Evolutionary conservation across 1,284 basidiomycete species (phyloP).

Genomic region (Malassezia furfur): DNA sequence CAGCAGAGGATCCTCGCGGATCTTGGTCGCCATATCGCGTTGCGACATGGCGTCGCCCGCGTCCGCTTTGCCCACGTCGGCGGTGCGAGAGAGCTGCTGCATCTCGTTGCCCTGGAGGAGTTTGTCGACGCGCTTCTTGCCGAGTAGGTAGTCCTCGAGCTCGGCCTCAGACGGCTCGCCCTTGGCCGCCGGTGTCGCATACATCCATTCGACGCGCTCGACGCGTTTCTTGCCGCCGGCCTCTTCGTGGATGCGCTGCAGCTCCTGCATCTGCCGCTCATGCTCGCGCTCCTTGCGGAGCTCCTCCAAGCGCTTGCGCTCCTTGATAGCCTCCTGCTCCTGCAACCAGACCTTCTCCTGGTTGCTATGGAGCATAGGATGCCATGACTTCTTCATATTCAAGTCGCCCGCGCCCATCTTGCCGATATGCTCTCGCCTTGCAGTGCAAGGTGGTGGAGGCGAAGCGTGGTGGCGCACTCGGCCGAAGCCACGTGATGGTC

Average conservation of each 20-base stretch:
- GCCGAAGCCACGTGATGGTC: conserved; percentile 4
- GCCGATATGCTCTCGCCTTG: conserved; percentile 21
- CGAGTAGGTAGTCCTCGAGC: conserved; percentile 87
- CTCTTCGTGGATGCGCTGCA: conserved; percentile 68
- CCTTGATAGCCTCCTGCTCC: conserved; percentile 91
- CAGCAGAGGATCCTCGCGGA: conserved; percentile 87
- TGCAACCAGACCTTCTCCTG: conserved; percentile 99
- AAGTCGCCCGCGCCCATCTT: conserved; percentile 77
- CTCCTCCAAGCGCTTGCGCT: conserved; percentile 95
- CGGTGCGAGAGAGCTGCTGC: conserved; percentile 51
- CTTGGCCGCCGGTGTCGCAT: conserved; percentile 80
- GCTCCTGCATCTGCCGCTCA: conserved; percentile 87
- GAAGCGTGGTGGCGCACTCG: background rate
- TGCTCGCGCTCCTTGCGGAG: conserved; percentile 94
- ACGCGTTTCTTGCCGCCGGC: conserved; percentile 86
- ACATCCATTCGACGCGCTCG: conserved; percentile 98
- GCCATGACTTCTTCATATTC: conserved; percentile 86
- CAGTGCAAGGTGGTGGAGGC: background rate
- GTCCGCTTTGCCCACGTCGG: conserved; percentile 24
- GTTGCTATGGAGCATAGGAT: conserved; percentile 92
- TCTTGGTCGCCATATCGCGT: conserved; percentile 80
- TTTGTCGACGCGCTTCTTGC: conserved; percentile 97
- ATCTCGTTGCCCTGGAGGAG: conserved; percentile 74
- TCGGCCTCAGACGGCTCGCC: conserved; percentile 67
- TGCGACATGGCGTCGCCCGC: conserved; percentile 58